A percentile compares a stretch with the other conserved stretches of the same genome.
Evolutionary conservation across 106 monocot genomes (phyloP).

Genomic region (Triglochin maritima): DNA sequence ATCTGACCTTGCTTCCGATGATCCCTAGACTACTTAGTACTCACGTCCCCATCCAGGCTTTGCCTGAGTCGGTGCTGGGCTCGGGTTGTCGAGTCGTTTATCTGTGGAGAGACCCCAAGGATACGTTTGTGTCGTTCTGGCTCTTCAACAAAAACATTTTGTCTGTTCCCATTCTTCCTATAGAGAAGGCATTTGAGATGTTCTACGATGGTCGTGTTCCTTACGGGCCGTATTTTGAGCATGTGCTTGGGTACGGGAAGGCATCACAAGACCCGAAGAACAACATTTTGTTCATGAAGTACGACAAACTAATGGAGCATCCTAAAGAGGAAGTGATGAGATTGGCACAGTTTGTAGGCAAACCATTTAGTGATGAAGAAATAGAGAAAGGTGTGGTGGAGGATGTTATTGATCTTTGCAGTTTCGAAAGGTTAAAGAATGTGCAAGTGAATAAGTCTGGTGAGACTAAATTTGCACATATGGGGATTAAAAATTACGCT

Average conservation of each 20-base stretch:
- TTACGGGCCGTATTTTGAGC: slow-evolving; percentile 11
- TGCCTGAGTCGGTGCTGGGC: neutral
- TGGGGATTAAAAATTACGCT: no score
- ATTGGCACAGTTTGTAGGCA: slow-evolving; percentile 13
- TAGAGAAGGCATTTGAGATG: neutral
- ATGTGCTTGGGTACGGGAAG: slow-evolving; percentile 11
- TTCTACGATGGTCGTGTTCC: neutral
- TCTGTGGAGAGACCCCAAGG: slow-evolving; percentile 14
- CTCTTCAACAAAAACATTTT: no score
- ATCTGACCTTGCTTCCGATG: neutral
- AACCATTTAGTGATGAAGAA: slow-evolving; percentile 10
- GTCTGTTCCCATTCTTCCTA: neutral
- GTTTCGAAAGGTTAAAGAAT: slow-evolving; percentile 10
- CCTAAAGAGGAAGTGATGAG: neutral
- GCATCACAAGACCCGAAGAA: neutral
- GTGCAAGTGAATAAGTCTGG: no score
- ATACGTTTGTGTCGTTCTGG: slow-evolving; percentile 6
- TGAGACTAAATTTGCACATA: no score
- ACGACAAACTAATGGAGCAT: slow-evolving; percentile 10
- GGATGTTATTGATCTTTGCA: slow-evolving; percentile 8
- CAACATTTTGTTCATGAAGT: slow-evolving; percentile 16
- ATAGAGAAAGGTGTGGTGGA: slow-evolving; percentile 7
- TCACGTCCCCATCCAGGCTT: slow-evolving; percentile 8
- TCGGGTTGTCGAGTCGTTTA: slow-evolving; percentile 11
- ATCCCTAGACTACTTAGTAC: slow-evolving; percentile 8